Conservation (phyloP, 768 basidiomycete species). For the Hydnum rufescens region DNA sequence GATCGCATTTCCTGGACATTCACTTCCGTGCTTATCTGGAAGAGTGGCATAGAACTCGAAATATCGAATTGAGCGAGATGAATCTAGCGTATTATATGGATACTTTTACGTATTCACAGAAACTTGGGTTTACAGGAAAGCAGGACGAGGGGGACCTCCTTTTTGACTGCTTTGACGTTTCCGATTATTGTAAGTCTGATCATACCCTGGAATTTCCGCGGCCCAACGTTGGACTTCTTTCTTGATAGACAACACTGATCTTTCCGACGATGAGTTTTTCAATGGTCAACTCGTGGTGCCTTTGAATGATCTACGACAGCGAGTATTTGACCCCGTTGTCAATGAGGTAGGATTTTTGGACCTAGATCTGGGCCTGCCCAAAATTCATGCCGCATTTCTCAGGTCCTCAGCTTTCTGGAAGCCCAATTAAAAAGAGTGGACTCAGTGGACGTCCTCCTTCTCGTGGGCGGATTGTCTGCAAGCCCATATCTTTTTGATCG, state of each 20-base stretch:
- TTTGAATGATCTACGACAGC: slow-evolving; percentile 53
- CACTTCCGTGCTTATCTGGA: slow-evolving; percentile 71
- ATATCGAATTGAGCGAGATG: slow-evolving; percentile 61
- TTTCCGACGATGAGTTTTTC: slow-evolving; percentile 53
- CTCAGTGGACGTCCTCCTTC: slow-evolving; percentile 66
- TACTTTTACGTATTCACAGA: slow-evolving; percentile 76
- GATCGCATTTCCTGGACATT: slow-evolving; percentile 71
- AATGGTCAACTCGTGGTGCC: slow-evolving; percentile 74
- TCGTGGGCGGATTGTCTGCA: slow-evolving; percentile 76
- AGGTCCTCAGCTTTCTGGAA: slow-evolving; percentile 66
- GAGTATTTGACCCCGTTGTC: slow-evolving; percentile 80
- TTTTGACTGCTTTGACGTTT: slow-evolving; percentile 79
- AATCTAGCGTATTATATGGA: slow-evolving; percentile 71
- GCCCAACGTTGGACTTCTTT: slow-evolving; percentile 30
- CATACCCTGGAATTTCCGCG: slow-evolving; percentile 18
- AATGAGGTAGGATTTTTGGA: slow-evolving; percentile 33
- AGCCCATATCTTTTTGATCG: slow-evolving; percentile 67
- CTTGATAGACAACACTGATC: slow-evolving; percentile 35
- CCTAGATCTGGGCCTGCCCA: background rate
- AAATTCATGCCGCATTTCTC: background rate
- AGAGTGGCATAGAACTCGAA: slow-evolving; percentile 60
- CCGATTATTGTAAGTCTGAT: slow-evolving; percentile 16
- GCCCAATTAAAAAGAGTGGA: slow-evolving; percentile 45
- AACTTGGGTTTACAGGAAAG: slow-evolving; percentile 52
- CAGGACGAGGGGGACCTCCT: slow-evolving; percentile 68